Conservation (phyloP, 768 basidiomycete species). For the Phaffia tasmanica region DNA sequence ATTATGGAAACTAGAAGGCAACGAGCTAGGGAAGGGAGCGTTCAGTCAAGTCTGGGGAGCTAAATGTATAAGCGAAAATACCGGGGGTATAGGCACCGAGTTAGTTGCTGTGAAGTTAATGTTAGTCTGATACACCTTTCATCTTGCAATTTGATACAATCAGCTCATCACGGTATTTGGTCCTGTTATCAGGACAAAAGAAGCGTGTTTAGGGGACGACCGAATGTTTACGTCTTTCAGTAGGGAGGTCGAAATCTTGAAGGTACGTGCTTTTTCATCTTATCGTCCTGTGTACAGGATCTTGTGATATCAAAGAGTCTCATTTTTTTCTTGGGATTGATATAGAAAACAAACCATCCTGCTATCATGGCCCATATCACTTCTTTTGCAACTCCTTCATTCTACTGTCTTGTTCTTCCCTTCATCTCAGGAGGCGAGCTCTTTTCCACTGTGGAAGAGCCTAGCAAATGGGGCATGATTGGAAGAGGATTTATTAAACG, state of each 20-base stretch:
- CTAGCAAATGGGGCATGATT: constrained; percentile 32
- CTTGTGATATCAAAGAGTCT: background rate
- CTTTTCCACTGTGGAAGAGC: constrained; percentile 55
- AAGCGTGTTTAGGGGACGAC: constrained; percentile 49
- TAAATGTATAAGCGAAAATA: background rate
- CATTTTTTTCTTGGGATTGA: background rate
- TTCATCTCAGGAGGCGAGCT: constrained; percentile 69
- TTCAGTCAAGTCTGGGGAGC: constrained; percentile 24
- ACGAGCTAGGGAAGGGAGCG: constrained; percentile 17
- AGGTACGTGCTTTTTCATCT: constrained; percentile 43
- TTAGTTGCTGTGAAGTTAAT: constrained; percentile 52
- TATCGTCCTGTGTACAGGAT: constrained; percentile 8
- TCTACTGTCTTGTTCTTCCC: constrained; percentile 70
- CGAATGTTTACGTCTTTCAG: constrained; percentile 66
- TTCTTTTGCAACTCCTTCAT: constrained; percentile 57
- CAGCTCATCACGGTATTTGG: too few relatives aligned
- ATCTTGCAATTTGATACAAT: background rate
- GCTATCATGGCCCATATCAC: constrained; percentile 62
- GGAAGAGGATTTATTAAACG: constrained; percentile 46
- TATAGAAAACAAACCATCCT: constrained; percentile 65
- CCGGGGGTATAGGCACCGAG: constrained; percentile 30
- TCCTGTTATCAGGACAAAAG: constrained; percentile 31
- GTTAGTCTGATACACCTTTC: constrained; percentile 2
- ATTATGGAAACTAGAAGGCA: constrained; percentile 14
- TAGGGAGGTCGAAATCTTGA: constrained; percentile 71